These are phyloP conservation scores for Zygoascus sp. DNA, from an alignment of 1,139 yeast species.

Conservation along the genomic window DNA sequence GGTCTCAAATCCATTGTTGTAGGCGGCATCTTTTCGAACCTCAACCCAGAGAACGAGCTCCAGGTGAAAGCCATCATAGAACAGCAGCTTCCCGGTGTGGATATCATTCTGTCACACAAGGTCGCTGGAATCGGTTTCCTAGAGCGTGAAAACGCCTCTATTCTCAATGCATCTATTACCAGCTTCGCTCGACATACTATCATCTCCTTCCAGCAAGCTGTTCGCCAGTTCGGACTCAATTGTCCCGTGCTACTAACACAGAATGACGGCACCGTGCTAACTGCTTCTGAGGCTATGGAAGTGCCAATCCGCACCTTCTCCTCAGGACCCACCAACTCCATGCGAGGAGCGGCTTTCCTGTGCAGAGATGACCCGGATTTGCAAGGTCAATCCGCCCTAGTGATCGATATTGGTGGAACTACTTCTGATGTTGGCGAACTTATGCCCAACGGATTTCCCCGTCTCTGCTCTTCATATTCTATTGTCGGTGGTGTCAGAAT, in stretches of 20 bases:
- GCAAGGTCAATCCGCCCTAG: conserved; percentile 32
- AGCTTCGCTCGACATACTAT: conserved; percentile 40
- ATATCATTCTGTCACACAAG: conserved; percentile 38
- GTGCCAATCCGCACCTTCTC: conserved; percentile 43
- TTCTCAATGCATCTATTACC: conserved; percentile 42
- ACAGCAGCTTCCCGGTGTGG: conserved; percentile 33
- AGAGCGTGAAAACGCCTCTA: conserved; percentile 43
- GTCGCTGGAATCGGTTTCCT: conserved; percentile 41
- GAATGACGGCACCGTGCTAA: conserved; percentile 43
- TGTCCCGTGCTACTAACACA: conserved; percentile 42
- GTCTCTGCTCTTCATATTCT: conserved; percentile 40
- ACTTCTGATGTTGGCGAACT: conserved; percentile 44
- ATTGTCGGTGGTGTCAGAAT: conserved; percentile 42
- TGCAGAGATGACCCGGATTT: conserved; percentile 34
- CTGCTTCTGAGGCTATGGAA: conserved; percentile 37
- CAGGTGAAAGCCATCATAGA: conserved; percentile 33
- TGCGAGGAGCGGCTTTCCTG: conserved; percentile 45
- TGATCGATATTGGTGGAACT: conserved; percentile 45
- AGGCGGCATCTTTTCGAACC: conserved; percentile 40
- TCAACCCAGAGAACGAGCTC: conserved; percentile 36
- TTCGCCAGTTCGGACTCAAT: conserved; percentile 31
- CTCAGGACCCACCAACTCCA: conserved; percentile 46
- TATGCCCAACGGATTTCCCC: conserved; percentile 40
- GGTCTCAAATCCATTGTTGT: conserved; percentile 38
- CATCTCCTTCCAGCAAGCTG: conserved; percentile 36